Conservation (phyloP, 1,284 basidiomycete genomes). For the Malassezia globosa region DNA sequence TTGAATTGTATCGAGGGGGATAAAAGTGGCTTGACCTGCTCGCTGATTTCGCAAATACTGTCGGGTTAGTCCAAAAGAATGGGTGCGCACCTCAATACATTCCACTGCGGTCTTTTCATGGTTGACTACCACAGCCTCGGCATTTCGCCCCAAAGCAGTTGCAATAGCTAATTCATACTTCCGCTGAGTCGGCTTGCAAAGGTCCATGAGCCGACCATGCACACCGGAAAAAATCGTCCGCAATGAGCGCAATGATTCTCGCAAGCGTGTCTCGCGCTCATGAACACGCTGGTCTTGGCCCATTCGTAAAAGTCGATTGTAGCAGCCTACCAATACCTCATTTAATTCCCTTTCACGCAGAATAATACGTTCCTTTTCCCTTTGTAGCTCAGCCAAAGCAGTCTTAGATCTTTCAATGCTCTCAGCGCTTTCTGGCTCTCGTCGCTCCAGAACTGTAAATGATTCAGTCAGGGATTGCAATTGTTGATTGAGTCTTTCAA, state of each 20-base stretch:
- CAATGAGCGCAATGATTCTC: conserved; percentile 70
- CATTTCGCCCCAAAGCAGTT: conserved; percentile 85
- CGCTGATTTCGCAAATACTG: conserved; percentile 87
- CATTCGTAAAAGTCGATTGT: conserved; percentile 61
- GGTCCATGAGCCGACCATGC: conserved; percentile 70
- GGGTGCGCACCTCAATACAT: conserved; percentile 59
- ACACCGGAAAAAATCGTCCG: conserved; percentile 54
- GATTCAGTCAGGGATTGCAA: conserved; percentile 53
- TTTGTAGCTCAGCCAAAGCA: conserved; percentile 63
- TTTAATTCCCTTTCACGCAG: conserved; percentile 52
- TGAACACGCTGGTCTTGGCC: conserved; percentile 53
- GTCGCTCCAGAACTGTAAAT: conserved; percentile 51
- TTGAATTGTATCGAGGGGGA: conserved; percentile 91
- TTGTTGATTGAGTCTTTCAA: conserved; percentile 58
- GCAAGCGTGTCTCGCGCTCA: conserved; percentile 70
- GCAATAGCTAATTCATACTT: conserved; percentile 91
- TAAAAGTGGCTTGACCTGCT: conserved; percentile 87
- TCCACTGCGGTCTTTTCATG: conserved; percentile 92
- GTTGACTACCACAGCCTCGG: conserved; percentile 90
- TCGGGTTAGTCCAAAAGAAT: not conserved
- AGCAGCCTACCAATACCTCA: conserved; percentile 72
- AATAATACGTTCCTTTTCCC: conserved; percentile 59
- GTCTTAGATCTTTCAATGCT: conserved; percentile 51
- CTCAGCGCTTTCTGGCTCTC: conserved; percentile 17
- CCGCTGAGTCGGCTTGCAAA: conserved; percentile 80